These are phyloP conservation scores for Alternaria solani DNA, from an alignment of 2,329 filamentous ascomycete genomes.

Conservation along the genomic window DNA sequence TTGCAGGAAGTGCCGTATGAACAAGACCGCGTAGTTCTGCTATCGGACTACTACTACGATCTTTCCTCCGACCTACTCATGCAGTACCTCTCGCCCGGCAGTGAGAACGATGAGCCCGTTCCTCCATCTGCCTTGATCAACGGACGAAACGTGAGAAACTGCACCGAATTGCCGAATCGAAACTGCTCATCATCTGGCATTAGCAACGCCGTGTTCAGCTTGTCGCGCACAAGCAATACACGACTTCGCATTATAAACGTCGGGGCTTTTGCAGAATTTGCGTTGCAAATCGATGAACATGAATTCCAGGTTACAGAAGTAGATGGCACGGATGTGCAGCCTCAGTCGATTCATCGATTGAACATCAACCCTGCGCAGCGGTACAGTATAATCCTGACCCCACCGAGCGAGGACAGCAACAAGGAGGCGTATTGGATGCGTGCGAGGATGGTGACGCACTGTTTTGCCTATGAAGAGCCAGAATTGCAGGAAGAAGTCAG, in stretches of 20 bases:
- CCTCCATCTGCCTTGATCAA: conserved; percentile 56
- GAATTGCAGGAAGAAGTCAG: conserved; percentile 58
- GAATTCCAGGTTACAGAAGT: conserved; percentile 50
- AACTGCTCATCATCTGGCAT: conserved; percentile 47
- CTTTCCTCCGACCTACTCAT: conserved; percentile 57
- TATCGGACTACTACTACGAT: conserved; percentile 75
- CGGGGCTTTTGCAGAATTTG: conserved; percentile 53
- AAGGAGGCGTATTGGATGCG: conserved; percentile 56
- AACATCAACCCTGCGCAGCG: conserved; percentile 73
- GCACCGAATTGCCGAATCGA: conserved; percentile 46
- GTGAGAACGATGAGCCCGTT: conserved; percentile 65
- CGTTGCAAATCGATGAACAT: conserved; percentile 55
- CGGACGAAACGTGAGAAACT: conserved; percentile 51
- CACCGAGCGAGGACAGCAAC: conserved; percentile 51
- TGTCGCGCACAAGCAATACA: conserved; percentile 66
- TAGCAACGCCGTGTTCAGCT: conserved; percentile 41
- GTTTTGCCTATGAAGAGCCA: conserved; percentile 63
- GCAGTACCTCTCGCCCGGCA: conserved; percentile 61
- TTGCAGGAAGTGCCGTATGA: conserved; percentile 54
- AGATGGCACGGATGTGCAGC: conserved; percentile 61
- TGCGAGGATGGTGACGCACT: conserved; percentile 67
- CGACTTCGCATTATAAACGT: conserved; percentile 72
- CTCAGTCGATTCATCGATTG: conserved; percentile 54
- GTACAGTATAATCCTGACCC: conserved; percentile 70
- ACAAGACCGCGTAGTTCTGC: conserved; percentile 67